Conservation (phyloP, 2,329 filamentous ascomycete genomes). For the Colletotrichum cuscutae region DNA sequence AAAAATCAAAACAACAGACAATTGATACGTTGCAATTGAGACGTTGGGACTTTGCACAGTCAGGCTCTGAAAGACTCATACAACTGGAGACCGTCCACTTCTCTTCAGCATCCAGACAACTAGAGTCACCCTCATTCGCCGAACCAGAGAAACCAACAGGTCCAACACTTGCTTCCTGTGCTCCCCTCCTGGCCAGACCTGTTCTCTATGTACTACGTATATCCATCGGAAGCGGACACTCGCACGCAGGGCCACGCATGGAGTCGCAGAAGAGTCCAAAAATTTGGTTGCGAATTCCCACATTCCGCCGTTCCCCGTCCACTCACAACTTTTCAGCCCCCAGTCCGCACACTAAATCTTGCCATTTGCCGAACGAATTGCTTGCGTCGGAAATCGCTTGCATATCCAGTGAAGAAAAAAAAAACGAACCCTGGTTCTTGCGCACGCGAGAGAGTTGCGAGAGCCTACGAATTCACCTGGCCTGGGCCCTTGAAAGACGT, state of each 20-base stretch:
- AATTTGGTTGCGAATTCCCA: slow-evolving; percentile 2
- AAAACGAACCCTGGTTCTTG: not conserved
- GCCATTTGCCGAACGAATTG: slow-evolving; percentile 9
- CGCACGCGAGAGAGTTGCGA: not conserved
- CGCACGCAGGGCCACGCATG: not conserved
- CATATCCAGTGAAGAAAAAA: not conserved
- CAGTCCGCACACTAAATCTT: not conserved
- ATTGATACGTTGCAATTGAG: not conserved
- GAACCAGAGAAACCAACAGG: not conserved
- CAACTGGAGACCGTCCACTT: not conserved
- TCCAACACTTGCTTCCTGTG: not conserved
- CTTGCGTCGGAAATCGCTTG: slow-evolving; percentile 9
- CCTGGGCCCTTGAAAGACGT: too few species aligned
- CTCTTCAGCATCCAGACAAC: not conserved
- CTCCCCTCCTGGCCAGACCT: not conserved
- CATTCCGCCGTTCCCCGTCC: slow-evolving; percentile 26
- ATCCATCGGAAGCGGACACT: not conserved
- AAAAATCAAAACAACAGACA: not conserved
- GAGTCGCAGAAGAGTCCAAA: not conserved
- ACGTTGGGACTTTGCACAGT: not conserved
- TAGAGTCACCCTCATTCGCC: not conserved
- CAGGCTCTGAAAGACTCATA: not conserved
- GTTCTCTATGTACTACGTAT: not conserved
- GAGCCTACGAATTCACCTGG: not conserved
- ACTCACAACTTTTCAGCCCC: not conserved